Conservation (phyloP, 345 rosid genomes). For the Heritiera fomes region DNA sequence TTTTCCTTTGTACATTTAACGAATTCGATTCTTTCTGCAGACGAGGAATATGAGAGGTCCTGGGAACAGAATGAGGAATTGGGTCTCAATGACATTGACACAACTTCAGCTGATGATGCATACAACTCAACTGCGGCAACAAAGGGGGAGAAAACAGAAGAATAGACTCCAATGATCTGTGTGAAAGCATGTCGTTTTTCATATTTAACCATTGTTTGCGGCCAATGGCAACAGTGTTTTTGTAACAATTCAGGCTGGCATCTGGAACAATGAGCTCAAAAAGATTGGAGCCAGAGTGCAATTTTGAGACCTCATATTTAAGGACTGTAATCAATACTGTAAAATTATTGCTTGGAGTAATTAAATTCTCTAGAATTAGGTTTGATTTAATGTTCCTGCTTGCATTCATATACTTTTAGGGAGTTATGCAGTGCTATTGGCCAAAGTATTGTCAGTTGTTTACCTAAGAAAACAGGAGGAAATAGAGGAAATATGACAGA, state of each 20-base stretch:
- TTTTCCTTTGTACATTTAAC: background rate
- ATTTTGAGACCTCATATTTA: background rate
- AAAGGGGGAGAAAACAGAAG: background rate
- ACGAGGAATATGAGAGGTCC: constrained; percentile 79
- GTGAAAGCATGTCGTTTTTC: background rate
- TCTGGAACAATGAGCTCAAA: background rate
- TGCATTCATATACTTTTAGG: background rate
- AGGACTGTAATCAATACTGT: background rate
- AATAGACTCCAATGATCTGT: background rate
- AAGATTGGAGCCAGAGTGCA: background rate
- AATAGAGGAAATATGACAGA: background rate
- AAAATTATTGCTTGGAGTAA: background rate
- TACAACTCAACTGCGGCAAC: constrained; percentile 30
- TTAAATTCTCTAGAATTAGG: background rate
- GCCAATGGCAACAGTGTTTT: background rate
- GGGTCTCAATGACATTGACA: constrained; percentile 88
- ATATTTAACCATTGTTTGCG: background rate
- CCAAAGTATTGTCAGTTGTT: background rate
- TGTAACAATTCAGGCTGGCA: background rate
- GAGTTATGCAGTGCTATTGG: background rate
- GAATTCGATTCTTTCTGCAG: constrained; percentile 36
- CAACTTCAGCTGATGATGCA: constrained; percentile 86
- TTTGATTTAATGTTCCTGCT: background rate
- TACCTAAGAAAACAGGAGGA: background rate
- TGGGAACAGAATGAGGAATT: constrained; percentile 96